A percentile compares a stretch with the other conserved stretches of the same genome.
Evolutionary conservation across 148 eudicot species (phyloP).

Genomic region (Drosera capensis): DNA sequence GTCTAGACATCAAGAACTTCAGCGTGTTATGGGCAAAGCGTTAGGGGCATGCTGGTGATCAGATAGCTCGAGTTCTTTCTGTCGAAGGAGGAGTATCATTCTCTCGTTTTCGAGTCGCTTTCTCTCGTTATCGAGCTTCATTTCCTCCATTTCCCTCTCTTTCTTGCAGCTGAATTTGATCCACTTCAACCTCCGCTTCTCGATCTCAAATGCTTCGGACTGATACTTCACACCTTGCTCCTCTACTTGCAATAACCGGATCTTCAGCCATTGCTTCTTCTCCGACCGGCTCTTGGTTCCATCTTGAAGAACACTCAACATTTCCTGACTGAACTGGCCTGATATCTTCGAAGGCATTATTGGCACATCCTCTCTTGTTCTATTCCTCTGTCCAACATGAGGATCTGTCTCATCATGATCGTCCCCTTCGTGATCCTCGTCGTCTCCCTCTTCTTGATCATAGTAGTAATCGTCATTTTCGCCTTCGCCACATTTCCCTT

Average conservation of each 20-base stretch:
- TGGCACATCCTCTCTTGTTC: conserved; percentile 6
- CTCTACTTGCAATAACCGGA: conserved; percentile 36
- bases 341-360: conserved; percentile 5
- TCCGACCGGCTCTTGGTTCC: conserved; percentile 32
- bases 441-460: conserved; percentile 21
- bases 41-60: too few relatives aligned
- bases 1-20: too few relatives aligned
- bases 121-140: conserved; percentile 48
- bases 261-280: conserved; percentile 53
- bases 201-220: conserved; percentile 38
- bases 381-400: conserved; percentile 6
- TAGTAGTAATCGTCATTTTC: conserved; percentile 8
- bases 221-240: conserved; percentile 35
- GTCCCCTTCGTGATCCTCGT: conserved; percentile 24
- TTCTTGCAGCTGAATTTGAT: conserved; percentile 36
- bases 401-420: conserved; percentile 18
- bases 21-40: too few relatives aligned
- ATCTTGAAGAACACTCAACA: conserved; percentile 34
- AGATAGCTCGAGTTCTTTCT: conserved; percentile 49
- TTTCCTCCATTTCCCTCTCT: conserved; percentile 61
- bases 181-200: conserved; percentile 60
- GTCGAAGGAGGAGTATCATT: conserved; percentile 49
- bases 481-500: conserved; percentile 6
- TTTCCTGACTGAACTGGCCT: conserved; percentile 26
- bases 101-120: conserved; percentile 62